Evolutionary conservation across 2,329 filamentous ascomycete genomes (phyloP).

Genomic region (Fusarium papillatum): DNA sequence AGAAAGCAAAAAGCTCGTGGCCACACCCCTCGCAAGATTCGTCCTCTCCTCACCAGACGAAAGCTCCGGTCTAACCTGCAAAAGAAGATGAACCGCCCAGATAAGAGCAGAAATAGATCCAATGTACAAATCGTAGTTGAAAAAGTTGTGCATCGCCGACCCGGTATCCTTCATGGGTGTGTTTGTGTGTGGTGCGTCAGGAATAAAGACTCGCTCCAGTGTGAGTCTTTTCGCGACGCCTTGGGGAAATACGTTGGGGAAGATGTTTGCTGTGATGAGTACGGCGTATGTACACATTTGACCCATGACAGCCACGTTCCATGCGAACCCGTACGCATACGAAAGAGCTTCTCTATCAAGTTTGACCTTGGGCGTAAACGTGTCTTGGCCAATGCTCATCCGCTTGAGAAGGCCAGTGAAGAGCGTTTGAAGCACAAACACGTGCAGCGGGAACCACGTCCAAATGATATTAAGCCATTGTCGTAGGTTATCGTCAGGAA

Average conservation of each 20-base stretch:
- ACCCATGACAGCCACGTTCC: conserved; percentile 39
- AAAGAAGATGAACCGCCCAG: conserved; percentile 34
- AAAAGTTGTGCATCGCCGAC: conserved; percentile 35
- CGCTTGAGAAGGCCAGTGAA: conserved; percentile 38
- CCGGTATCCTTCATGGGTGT: conserved; percentile 32
- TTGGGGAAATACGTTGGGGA: conserved; percentile 31
- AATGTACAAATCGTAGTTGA: conserved; percentile 42
- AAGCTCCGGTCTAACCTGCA: conserved; percentile 32
- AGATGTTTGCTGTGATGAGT: conserved; percentile 18
- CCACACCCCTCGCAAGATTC: conserved; percentile 29
- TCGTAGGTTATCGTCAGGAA: conserved; percentile 27
- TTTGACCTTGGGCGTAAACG: conserved; percentile 22
- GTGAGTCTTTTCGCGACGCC: conserved; percentile 30
- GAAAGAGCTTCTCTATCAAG: conserved; percentile 37
- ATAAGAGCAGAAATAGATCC: conserved; percentile 33
- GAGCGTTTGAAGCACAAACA: conserved; percentile 20
- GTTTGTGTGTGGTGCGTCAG: conserved; percentile 32
- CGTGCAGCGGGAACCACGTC: conserved; percentile 37
- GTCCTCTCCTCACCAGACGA: conserved; percentile 31
- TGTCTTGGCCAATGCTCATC: conserved; percentile 38
- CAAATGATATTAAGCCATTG: conserved; percentile 42
- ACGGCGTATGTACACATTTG: conserved; percentile 38
- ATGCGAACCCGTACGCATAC: conserved; percentile 41
- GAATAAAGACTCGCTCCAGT: conserved; percentile 32
- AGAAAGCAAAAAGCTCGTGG: conserved; percentile 36